These are phyloP conservation scores for Saccharomycopsis hybrid DNA, from an alignment of 1,139 yeast genomes.

Conservation along the genomic window DNA sequence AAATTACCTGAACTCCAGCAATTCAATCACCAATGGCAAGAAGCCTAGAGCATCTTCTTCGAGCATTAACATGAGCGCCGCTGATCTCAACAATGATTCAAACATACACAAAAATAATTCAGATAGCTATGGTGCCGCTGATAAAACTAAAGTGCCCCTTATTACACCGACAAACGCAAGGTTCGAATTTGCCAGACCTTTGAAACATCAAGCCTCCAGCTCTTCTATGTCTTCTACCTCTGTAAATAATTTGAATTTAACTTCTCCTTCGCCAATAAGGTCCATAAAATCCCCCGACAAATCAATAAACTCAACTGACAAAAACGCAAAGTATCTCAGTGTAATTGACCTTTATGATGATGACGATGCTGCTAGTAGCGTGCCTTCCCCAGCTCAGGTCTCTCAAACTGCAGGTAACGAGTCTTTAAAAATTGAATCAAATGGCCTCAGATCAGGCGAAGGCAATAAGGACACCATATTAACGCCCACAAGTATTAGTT, in stretches of 20 bases:
- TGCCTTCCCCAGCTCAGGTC: slow-evolving; percentile 5
- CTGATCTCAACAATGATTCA: background rate
- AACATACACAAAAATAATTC: background rate
- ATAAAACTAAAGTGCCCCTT: background rate
- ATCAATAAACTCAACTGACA: slow-evolving; percentile 5
- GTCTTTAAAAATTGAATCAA: background rate
- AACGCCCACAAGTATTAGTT: slow-evolving; percentile 10
- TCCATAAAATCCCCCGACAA: slow-evolving; percentile 9
- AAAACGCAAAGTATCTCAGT: slow-evolving; percentile 19
- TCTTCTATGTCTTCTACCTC: slow-evolving; percentile 13
- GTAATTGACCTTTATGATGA: slow-evolving; percentile 20
- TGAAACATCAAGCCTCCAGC: slow-evolving; percentile 3
- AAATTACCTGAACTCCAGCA: slow-evolving; percentile 1
- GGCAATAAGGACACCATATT: slow-evolving; percentile 2
- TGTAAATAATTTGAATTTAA: slow-evolving; percentile 1
- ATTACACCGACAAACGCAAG: slow-evolving; percentile 6
- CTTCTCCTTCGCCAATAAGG: slow-evolving; percentile 6
- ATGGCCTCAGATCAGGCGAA: background rate
- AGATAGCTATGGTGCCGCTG: background rate
- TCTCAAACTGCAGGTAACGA: background rate
- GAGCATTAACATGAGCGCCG: slow-evolving; percentile 4
- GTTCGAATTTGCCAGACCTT: slow-evolving; percentile 13
- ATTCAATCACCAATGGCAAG: slow-evolving; percentile 1
- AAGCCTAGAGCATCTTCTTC: background rate
- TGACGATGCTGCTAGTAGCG: slow-evolving; percentile 1